A percentile compares a stretch with the other conserved stretches of the same genome.
phyloP scores from a whole-genome alignment of 192 early-diverging fungal species.

The Coemansia sp. region DNA sequence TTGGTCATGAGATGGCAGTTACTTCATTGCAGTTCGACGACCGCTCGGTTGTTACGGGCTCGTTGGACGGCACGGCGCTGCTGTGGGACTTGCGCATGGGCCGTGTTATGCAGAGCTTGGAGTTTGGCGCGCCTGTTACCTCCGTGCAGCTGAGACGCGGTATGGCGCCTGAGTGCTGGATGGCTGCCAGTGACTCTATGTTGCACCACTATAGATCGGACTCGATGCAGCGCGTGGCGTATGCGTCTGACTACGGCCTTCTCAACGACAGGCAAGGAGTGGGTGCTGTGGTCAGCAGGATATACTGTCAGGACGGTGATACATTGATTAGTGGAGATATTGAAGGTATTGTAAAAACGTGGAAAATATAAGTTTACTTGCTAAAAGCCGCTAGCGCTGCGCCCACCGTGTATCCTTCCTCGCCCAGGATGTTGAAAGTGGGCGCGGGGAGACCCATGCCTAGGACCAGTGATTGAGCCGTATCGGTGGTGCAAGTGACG shows the following conservation, averaged over 20 bases:
- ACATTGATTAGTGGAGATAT: slow-evolving; percentile 63
- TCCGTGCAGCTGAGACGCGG: slow-evolving; percentile 24
- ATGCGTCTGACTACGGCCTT: slow-evolving; percentile 51
- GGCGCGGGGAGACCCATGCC: slow-evolving; percentile 14
- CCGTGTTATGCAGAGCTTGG: slow-evolving; percentile 59
- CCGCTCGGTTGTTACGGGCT: slow-evolving; percentile 69
- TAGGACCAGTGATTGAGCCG: slow-evolving; percentile 13
- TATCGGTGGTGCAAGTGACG: slow-evolving; percentile 30
- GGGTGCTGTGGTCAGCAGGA: slow-evolving; percentile 21
- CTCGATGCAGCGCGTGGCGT: slow-evolving; percentile 63
- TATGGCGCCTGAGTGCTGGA: slow-evolving; percentile 53
- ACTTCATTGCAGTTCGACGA: slow-evolving; percentile 70
- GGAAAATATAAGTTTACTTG: slow-evolving; percentile 41
- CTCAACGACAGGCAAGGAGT: slow-evolving; percentile 52
- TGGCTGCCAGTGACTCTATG: slow-evolving; percentile 52
- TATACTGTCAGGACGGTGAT: slow-evolving; percentile 12
- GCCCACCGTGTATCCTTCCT: slow-evolving; percentile 44
- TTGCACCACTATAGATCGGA: slow-evolving; percentile 62
- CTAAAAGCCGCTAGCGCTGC: slow-evolving; percentile 38
- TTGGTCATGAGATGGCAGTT: slow-evolving; percentile 64
- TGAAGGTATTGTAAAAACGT: slow-evolving; percentile 66
- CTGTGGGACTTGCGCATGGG: slow-evolving; percentile 81
- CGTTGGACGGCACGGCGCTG: slow-evolving; percentile 64
- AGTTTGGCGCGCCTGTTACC: slow-evolving; percentile 56
- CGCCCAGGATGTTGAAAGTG: slow-evolving; percentile 37